A percentile compares a stretch with the other conserved stretches of the same genome.
Conservation (phyloP, 768 basidiomycete species). For the Leccinum boreale region DNA sequence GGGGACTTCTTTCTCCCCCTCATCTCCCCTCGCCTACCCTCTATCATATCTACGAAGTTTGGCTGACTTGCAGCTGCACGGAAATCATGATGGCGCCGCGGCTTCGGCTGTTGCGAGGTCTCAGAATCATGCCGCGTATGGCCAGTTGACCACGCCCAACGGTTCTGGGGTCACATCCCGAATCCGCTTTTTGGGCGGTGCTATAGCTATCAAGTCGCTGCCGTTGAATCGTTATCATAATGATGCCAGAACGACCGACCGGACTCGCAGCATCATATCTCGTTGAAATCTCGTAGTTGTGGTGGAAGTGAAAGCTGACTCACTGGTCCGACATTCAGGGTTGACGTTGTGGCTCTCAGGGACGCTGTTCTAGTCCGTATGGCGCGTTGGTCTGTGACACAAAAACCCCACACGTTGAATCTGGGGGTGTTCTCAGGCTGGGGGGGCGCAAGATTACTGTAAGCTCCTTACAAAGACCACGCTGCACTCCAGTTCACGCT, state of each 20-base stretch:
- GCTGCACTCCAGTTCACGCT: neutral
- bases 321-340: neutral
- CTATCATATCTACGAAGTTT: neutral
- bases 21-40: neutral
- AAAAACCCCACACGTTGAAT: slow-evolving; percentile 1
- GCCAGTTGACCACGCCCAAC: slow-evolving; percentile 1
- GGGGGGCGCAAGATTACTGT: neutral
- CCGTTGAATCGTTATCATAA: neutral
- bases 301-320: neutral
- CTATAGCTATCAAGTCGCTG: neutral
- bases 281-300: neutral
- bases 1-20: slow-evolving; percentile 1
- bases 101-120: slow-evolving; percentile 7
- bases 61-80: neutral
- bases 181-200: neutral
- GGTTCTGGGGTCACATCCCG: slow-evolving; percentile 4
- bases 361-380: neutral
- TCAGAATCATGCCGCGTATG: slow-evolving; percentile 2
- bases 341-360: slow-evolving; percentile 2
- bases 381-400: neutral
- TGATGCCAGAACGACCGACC: neutral
- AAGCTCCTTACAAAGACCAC: slow-evolving; percentile 1
- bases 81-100: neutral
- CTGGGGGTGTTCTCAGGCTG: neutral
- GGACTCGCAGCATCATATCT: neutral